Conservation (phyloP, 305 asterid species). For the Ruellia speciosa region DNA sequence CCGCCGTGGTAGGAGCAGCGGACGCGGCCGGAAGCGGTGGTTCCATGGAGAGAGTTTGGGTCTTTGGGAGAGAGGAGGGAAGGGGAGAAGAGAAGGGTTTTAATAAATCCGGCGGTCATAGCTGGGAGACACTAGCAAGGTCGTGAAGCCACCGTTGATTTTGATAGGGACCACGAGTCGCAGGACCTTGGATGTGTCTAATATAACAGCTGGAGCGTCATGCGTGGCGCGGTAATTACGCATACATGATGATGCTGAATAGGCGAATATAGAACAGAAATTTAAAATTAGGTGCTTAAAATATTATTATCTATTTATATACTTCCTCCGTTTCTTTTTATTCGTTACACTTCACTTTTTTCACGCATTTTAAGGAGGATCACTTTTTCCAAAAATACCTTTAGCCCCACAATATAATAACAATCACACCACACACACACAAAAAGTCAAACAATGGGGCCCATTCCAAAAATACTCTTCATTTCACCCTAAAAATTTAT, state of each 20-base stretch:
- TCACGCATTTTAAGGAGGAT: too few relatives aligned
- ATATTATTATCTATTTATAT: too few relatives aligned
- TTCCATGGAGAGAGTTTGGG: constrained; percentile 42
- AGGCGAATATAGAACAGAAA: neutral
- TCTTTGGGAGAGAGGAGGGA: constrained; percentile 18
- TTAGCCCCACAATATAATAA: too few relatives aligned
- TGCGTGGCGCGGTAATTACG: constrained; percentile 39
- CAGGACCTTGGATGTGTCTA: neutral
- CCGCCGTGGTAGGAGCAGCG: constrained; percentile 22
- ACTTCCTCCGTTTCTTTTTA: too few relatives aligned
- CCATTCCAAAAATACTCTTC: too few relatives aligned
- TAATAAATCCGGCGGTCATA: constrained; percentile 18
- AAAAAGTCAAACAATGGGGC: too few relatives aligned
- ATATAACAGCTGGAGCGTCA: constrained; percentile 20
- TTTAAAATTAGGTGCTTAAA: too few relatives aligned
- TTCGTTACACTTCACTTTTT: too few relatives aligned
- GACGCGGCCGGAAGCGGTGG: constrained; percentile 36
- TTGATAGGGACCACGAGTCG: neutral
- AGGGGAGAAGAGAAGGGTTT: constrained; percentile 6
- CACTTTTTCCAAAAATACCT: too few relatives aligned
- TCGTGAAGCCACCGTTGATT: neutral
- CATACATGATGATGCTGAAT: constrained; percentile 16
- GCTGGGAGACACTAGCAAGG: neutral
- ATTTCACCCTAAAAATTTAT: too few relatives aligned
- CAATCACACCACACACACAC: too few relatives aligned